These are phyloP conservation scores for Scutellaria minor DNA, from an alignment of 257 asterid genomes.

Conservation along the genomic window DNA sequence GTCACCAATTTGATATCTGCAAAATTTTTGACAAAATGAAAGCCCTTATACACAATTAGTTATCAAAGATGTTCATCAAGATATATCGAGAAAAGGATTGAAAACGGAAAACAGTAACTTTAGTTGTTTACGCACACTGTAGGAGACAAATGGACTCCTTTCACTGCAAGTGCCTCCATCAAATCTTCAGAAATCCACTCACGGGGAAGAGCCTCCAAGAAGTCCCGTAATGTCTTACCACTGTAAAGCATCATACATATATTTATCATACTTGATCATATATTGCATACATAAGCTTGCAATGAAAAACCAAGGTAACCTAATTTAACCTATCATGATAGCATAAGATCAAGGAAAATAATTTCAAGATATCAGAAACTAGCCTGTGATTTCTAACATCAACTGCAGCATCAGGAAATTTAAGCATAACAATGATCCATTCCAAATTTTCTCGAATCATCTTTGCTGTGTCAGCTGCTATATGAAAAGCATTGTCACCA, in stretches of 20 bases:
- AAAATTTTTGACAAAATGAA: slow-evolving; percentile 29
- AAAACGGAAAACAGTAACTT: slow-evolving; percentile 12
- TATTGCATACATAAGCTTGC: slow-evolving; percentile 28
- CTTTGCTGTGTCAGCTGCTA: slow-evolving; percentile 95
- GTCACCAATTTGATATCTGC: slow-evolving; percentile 86
- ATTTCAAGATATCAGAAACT: slow-evolving; percentile 42
- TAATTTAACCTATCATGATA: slow-evolving; percentile 25
- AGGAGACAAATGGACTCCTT: slow-evolving; percentile 81
- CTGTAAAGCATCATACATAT: slow-evolving; percentile 52
- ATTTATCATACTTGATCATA: slow-evolving; percentile 33
- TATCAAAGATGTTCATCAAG: slow-evolving; percentile 27
- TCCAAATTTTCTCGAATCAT: slow-evolving; percentile 96
- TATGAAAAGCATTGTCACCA: slow-evolving; percentile 97
- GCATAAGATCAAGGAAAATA: slow-evolving; percentile 31
- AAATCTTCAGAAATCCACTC: slow-evolving; percentile 99
- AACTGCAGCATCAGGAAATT: slow-evolving; percentile 83
- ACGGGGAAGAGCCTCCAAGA: slow-evolving; percentile 95
- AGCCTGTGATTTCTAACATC: slow-evolving; percentile 95
- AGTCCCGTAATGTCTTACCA: slow-evolving; percentile 86
- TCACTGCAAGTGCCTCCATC: slow-evolving; percentile 73
- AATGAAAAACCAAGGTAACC: slow-evolving; percentile 12
- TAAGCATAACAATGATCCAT: slow-evolving; percentile 89
- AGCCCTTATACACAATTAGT: slow-evolving; percentile 22
- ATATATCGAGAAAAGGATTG: background rate
- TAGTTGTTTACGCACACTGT: slow-evolving; percentile 59